phyloP scores from a whole-genome alignment of 768 basidiomycete genomes.

The Punctularia strigosozonata region DNA sequence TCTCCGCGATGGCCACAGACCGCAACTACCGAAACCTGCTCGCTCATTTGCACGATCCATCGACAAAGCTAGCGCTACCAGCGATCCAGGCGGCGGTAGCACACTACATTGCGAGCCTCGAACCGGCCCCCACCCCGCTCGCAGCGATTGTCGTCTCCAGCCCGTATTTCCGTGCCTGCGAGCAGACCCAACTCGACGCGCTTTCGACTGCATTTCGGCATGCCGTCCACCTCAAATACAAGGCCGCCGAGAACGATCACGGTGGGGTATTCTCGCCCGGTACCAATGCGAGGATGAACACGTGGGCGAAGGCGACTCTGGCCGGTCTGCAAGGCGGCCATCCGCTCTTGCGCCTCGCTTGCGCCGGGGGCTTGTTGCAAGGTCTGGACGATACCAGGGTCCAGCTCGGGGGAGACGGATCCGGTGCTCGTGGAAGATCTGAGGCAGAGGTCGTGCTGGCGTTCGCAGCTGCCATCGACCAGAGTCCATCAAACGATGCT shows the following conservation, averaged over 20 bases:
- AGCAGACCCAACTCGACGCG: slow-evolving; percentile 33
- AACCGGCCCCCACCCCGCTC: slow-evolving; percentile 43
- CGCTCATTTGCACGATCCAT: slow-evolving; percentile 36
- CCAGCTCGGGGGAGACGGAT: slow-evolving; percentile 18
- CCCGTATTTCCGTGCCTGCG: slow-evolving; percentile 38
- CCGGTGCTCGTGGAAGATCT: slow-evolving; percentile 26
- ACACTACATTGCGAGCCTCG: slow-evolving; percentile 41
- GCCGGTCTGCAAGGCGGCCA: slow-evolving; percentile 58
- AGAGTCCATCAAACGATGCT: slow-evolving; percentile 22
- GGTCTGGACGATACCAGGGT: slow-evolving; percentile 45
- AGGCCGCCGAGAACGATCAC: slow-evolving; percentile 24
- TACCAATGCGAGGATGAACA: slow-evolving; percentile 25
- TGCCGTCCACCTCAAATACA: slow-evolving; percentile 42
- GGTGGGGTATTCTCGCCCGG: slow-evolving; percentile 19
- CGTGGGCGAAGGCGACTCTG: slow-evolving; percentile 41
- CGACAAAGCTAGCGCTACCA: slow-evolving; percentile 29
- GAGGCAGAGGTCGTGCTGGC: slow-evolving; percentile 61
- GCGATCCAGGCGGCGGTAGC: slow-evolving; percentile 45
- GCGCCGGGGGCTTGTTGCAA: slow-evolving; percentile 50
- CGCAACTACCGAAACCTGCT: slow-evolving; percentile 33
- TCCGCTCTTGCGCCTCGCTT: slow-evolving; percentile 47
- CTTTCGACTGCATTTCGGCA: slow-evolving; percentile 48
- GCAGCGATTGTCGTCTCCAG: slow-evolving; percentile 45
- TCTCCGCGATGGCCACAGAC: too few species aligned
- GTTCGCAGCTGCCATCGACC: slow-evolving; percentile 64